Evolutionary conservation across 352 stramenopile genomes (phyloP).

Genomic region (Blastocystis sp.): DNA sequence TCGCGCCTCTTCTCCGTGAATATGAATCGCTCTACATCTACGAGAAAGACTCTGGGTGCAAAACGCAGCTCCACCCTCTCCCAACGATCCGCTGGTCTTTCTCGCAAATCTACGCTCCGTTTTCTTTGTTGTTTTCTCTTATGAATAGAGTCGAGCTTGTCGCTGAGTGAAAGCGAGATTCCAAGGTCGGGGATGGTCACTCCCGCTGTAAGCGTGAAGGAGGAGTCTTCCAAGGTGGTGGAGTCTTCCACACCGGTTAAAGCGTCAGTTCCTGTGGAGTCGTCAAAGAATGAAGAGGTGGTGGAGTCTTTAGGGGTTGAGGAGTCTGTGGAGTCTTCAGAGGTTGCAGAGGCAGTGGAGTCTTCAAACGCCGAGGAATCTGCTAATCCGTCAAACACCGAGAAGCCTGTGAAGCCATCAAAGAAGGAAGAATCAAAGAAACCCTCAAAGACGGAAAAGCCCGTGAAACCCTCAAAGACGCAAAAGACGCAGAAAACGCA

Average conservation of each 20-base stretch:
- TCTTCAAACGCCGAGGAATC: not conserved
- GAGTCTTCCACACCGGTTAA: not conserved
- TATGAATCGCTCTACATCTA: not conserved
- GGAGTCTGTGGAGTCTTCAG: not conserved
- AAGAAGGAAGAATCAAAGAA: not conserved
- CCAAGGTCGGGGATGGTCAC: conserved; percentile 1
- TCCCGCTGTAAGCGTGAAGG: not conserved
- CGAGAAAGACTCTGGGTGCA: conserved; percentile 21
- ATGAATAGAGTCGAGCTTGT: not conserved
- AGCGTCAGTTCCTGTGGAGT: not conserved
- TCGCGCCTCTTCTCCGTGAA: conserved; percentile 30
- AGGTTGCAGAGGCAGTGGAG: not conserved
- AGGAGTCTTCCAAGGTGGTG: not conserved
- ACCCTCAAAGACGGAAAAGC: not conserved
- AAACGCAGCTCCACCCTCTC: not conserved
- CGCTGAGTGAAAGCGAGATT: conserved; percentile 6
- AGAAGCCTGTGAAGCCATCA: not conserved
- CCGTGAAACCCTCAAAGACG: not conserved
- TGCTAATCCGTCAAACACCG: not conserved
- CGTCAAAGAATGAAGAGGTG: not conserved
- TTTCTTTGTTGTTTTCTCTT: not conserved
- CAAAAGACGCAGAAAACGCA: not conserved
- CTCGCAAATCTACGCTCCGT: not conserved
- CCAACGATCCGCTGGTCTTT: not conserved
- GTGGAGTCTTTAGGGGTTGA: conserved; percentile 1